phyloP scores from a whole-genome alignment of 257 asterid genomes.

The Leptodermis oblonga region DNA sequence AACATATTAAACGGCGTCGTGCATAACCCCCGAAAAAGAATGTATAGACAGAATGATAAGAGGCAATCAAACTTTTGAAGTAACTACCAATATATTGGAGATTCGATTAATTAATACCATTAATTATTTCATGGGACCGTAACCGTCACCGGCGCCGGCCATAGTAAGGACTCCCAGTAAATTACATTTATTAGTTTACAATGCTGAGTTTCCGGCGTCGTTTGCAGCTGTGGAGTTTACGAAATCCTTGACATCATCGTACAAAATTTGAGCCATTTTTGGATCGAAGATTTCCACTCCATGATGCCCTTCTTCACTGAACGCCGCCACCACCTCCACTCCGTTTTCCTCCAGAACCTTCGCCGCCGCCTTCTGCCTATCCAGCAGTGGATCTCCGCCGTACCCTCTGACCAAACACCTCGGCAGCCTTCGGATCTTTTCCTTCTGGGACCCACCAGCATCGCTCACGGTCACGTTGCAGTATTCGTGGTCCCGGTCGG shows the following conservation, averaged over 20 bases:
- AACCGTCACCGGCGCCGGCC: too few relatives aligned
- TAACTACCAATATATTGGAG: too few relatives aligned
- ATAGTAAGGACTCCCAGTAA: too few relatives aligned
- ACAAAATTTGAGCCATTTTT: conserved; percentile 34
- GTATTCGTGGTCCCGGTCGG: conserved; percentile 52
- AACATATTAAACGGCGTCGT: too few relatives aligned
- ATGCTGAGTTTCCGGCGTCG: conserved; percentile 10
- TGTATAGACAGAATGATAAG: too few relatives aligned
- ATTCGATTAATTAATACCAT: too few relatives aligned
- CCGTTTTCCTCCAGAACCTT: conserved; percentile 53
- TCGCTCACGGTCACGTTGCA: conserved; percentile 25
- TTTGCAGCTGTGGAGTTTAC: conserved; percentile 1
- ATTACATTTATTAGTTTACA: conserved; percentile 13
- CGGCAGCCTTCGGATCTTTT: conserved; percentile 46
- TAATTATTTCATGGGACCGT: too few relatives aligned
- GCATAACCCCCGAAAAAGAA: too few relatives aligned
- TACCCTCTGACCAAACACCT: conserved; percentile 50
- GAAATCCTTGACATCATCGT: conserved; percentile 37
- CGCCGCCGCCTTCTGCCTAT: conserved; percentile 58
- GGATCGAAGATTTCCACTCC: conserved; percentile 58
- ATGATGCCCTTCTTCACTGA: conserved; percentile 51
- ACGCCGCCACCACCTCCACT: conserved; percentile 41
- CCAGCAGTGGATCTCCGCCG: conserved; percentile 54
- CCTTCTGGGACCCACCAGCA: conserved; percentile 21
- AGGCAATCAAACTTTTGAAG: too few relatives aligned